Evolutionary conservation across 306 rosid species (phyloP), one percentile per base, ranked within the genome.

Genomic region (Cyamopsis tetragonoloba): DNA sequence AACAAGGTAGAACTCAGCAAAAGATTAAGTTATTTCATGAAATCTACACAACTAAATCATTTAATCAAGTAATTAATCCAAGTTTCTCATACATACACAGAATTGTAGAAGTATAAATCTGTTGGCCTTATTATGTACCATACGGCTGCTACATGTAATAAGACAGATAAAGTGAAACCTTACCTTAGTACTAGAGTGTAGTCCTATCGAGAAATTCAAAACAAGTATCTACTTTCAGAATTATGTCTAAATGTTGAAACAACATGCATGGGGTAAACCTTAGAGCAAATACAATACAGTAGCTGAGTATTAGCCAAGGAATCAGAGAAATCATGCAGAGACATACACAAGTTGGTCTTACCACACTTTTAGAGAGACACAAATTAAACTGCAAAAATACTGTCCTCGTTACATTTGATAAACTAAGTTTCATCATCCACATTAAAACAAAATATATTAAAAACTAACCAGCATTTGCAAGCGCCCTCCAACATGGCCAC

Each of bases 401-500:
- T 12, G 62, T 46, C 17, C 71, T 37, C 12, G n/a, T n/a, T n/a
- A n/a, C n/a, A 35, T 54, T 32, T 7, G 19, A 53, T 64, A 46
- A 34, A 39, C 28, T 3, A 69, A 35, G 38, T 13, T 73, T 18
- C 53, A 76, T 38, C 9, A 58, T 24, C 39, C 18, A 42, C 37
- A 59, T 46, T 2, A 11, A 27, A 48, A 28, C 41, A 62, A 30
- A 48, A 72, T 50, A 24, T 39, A 46, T 47, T 22, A n/a, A 62
- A 20, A 49, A 66, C 92, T 81, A 77, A 93, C 98, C 95, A 89
- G 54, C 62, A 90, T 88, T 68, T 89, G 96, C 85, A 89, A 30
- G 75, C 95, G 95, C 38, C 96, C 96, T 51, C 96, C 98, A 67
- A 86, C 86, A 62, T 89, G 89, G 58, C 79, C 79, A 57, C 86